phyloP scores from a whole-genome alignment of 2,329 filamentous ascomycete species.

The Cadophora sp. region DNA sequence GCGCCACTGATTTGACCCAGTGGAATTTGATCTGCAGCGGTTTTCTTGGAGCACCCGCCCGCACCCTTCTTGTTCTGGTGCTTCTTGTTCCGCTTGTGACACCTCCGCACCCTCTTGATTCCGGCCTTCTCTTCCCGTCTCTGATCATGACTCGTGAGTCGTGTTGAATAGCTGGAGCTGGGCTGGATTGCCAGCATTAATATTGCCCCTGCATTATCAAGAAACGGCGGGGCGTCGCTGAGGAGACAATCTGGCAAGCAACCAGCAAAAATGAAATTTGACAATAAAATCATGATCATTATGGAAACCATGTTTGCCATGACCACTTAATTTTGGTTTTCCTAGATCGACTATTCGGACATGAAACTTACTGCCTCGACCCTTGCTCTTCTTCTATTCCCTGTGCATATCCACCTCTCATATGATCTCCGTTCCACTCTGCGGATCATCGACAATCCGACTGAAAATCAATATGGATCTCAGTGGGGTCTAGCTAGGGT shows the following conservation, averaged over 20 bases:
- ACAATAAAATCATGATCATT: too few species aligned
- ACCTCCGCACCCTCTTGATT: not conserved
- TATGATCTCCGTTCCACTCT: not conserved
- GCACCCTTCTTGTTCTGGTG: not conserved
- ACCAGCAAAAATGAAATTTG: not conserved
- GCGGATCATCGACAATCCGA: not conserved
- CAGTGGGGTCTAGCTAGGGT: not conserved
- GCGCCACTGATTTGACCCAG: not conserved
- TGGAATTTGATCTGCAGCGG: not conserved
- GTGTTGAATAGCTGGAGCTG: too few species aligned
- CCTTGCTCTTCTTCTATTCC: not conserved
- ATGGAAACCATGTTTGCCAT: too few species aligned
- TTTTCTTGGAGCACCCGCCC: not conserved
- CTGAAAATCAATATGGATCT: not conserved
- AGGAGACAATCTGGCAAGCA: not conserved
- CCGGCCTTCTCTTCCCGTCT: not conserved
- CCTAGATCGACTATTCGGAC: not conserved
- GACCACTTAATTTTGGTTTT: not conserved
- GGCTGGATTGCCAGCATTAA: too few species aligned
- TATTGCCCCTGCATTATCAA: not conserved
- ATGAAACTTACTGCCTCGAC: not conserved
- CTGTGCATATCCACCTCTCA: not conserved
- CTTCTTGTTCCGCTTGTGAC: not conserved
- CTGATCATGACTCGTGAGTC: constrained; percentile 5
- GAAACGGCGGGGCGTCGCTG: not conserved